A percentile compares a stretch with the other conserved stretches of the same genome.
Evolutionary conservation across 805 yeast genomes (phyloP).

Genomic region (Lipomyces spencermartinsiae): DNA sequence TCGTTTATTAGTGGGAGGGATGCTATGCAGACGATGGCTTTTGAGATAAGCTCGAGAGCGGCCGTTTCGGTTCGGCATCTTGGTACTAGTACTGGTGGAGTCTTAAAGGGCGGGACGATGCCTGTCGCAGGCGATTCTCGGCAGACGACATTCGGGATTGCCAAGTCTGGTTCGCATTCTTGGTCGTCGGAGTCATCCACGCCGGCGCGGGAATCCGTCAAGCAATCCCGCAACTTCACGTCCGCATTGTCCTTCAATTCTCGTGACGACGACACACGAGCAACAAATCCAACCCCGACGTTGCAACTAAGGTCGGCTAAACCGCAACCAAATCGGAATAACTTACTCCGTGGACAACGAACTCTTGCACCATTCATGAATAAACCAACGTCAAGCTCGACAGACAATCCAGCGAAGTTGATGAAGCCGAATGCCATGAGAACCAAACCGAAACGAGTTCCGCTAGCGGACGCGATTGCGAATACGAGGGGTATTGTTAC

Average conservation of each 20-base stretch:
- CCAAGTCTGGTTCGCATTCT: neutral
- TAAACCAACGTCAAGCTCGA: neutral
- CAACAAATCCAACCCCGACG: neutral
- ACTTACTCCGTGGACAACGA: neutral
- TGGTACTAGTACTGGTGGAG: neutral
- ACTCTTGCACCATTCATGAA: neutral
- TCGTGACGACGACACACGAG: neutral
- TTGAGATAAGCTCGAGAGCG: neutral
- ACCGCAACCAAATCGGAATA: neutral
- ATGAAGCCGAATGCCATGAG: neutral
- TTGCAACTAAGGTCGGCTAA: neutral
- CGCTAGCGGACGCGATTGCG: constrained; percentile 1
- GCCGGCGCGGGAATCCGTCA: neutral
- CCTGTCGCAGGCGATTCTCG: neutral
- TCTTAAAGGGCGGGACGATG: neutral
- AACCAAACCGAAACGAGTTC: neutral
- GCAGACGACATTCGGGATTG: neutral
- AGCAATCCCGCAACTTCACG: neutral
- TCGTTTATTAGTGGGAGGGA: constrained; percentile 19
- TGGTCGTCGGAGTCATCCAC: neutral
- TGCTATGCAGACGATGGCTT: constrained; percentile 17
- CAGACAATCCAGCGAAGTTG: neutral
- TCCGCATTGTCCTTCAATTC: neutral
- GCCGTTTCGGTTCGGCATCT: neutral
- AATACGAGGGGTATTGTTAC: neutral